phyloP scores from a whole-genome alignment of 2,329 filamentous ascomycete species.

The Microthyrium microscopicum region DNA sequence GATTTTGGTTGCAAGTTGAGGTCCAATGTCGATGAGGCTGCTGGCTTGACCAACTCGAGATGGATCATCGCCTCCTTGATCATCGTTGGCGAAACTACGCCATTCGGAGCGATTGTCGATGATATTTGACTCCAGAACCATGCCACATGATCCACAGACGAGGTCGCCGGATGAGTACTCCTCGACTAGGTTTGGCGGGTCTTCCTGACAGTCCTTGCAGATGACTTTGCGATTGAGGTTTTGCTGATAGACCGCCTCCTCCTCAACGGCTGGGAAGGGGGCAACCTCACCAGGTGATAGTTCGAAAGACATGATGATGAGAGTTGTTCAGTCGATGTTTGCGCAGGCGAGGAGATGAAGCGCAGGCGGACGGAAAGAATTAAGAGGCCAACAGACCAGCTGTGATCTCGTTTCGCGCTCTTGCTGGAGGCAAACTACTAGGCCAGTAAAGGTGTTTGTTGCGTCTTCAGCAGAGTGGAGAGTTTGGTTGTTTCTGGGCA shows the following conservation, averaged over 20 bases:
- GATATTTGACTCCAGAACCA: conserved; percentile 78
- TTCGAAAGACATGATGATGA: too few relatives aligned
- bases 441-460: too few relatives aligned
- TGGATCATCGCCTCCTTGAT: conserved; percentile 89
- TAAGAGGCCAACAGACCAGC: too few relatives aligned
- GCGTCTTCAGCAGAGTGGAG: too few relatives aligned
- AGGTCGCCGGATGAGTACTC: conserved; percentile 87
- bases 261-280: too few relatives aligned
- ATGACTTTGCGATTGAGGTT: conserved; percentile 75
- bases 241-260: conserved; percentile 44
- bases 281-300: conserved; percentile 7
- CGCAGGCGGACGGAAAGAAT: too few relatives aligned
- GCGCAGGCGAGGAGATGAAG: too few relatives aligned
- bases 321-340: too few relatives aligned
- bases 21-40: conserved; percentile 77
- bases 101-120: conserved; percentile 95
- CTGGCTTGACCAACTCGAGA: conserved; percentile 93
- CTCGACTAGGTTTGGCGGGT: conserved; percentile 82
- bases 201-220: conserved; percentile 81
- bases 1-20: conserved; percentile 77
- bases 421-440: too few relatives aligned
- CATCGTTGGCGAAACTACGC: conserved; percentile 97
- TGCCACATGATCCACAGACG: conserved; percentile 79
- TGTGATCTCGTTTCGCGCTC: too few relatives aligned
- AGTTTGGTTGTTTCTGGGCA: too few relatives aligned